phyloP scores from a whole-genome alignment of 192 early-diverging fungal genomes.

The Backusella australiensis region DNA sequence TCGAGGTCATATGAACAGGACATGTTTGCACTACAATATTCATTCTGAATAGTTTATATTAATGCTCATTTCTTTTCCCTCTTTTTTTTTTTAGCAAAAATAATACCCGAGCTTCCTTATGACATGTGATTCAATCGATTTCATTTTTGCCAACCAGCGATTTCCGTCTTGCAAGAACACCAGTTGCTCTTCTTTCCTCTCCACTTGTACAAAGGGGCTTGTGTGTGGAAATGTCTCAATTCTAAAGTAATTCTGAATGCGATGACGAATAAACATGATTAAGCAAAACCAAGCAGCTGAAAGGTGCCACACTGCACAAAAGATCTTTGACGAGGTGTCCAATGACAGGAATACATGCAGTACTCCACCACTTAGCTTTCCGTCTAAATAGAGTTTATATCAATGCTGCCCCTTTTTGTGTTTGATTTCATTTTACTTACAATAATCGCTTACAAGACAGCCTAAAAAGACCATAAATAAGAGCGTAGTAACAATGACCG shows the following conservation, averaged over 20 bases:
- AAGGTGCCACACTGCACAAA: slow-evolving; percentile 75
- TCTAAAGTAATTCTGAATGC: slow-evolving; percentile 68
- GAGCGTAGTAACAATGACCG: slow-evolving; percentile 50
- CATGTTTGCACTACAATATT: slow-evolving; percentile 43
- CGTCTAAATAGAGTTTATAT: slow-evolving; percentile 33
- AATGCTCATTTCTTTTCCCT: not conserved
- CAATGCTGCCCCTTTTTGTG: not conserved
- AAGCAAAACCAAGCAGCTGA: slow-evolving; percentile 62
- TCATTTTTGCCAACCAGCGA: slow-evolving; percentile 37
- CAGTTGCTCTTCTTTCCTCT: slow-evolving; percentile 44
- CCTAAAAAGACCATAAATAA: slow-evolving; percentile 64
- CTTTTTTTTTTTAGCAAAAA: not conserved
- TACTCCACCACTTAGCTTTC: slow-evolving; percentile 45
- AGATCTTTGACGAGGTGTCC: slow-evolving; percentile 57
- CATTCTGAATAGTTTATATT: not conserved
- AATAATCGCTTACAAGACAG: slow-evolving; percentile 72
- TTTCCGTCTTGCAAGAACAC: slow-evolving; percentile 51
- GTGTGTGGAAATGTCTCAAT: slow-evolving; percentile 46
- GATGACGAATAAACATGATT: slow-evolving; percentile 40
- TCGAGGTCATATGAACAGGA: slow-evolving; percentile 36
- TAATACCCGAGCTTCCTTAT: slow-evolving; percentile 30
- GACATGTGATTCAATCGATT: slow-evolving; percentile 26
- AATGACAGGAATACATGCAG: slow-evolving; percentile 63
- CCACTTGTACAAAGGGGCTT: slow-evolving; percentile 54
- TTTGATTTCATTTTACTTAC: slow-evolving; percentile 35